A percentile compares a stretch with the other conserved stretches of the same genome.
These are phyloP conservation scores for Botrytis paeoniae DNA, from an alignment of 2,329 filamentous ascomycete species.

Conservation along the genomic window DNA sequence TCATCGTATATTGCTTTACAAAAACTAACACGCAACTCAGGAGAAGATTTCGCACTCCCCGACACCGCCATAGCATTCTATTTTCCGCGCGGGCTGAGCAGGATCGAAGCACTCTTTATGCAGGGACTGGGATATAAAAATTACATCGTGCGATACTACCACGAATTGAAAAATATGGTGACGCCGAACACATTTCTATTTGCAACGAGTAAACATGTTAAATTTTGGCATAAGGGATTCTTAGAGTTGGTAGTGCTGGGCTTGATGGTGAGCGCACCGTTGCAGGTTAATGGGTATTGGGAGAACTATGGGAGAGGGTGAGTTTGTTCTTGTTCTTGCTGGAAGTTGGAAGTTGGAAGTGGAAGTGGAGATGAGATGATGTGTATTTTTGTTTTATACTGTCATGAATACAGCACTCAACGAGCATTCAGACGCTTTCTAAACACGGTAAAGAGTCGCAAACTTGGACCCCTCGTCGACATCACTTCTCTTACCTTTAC, in stretches of 20 bases:
- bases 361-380: not conserved
- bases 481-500: too few relatives aligned
- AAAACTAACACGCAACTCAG: not conserved
- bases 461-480: not conserved
- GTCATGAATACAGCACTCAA: not conserved
- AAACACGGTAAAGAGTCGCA: not conserved
- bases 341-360: too few relatives aligned
- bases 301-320: not conserved
- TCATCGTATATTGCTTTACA: not conserved
- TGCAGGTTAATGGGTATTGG: conserved; percentile 11
- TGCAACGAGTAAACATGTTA: not conserved
- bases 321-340: not conserved
- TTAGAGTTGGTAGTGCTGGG: not conserved
- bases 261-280: not conserved
- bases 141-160: not conserved
- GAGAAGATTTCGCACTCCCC: not conserved
- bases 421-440: not conserved
- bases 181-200: not conserved
- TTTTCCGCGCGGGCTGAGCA: not conserved
- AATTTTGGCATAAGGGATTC: not conserved
- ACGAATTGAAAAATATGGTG: not conserved
- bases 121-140: not conserved
- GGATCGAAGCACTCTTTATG: not conserved
- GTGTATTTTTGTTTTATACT: not conserved
- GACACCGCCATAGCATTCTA: not conserved